Evolutionary conservation across 768 basidiomycete genomes (phyloP).

Genomic region (Trametes elegans): DNA sequence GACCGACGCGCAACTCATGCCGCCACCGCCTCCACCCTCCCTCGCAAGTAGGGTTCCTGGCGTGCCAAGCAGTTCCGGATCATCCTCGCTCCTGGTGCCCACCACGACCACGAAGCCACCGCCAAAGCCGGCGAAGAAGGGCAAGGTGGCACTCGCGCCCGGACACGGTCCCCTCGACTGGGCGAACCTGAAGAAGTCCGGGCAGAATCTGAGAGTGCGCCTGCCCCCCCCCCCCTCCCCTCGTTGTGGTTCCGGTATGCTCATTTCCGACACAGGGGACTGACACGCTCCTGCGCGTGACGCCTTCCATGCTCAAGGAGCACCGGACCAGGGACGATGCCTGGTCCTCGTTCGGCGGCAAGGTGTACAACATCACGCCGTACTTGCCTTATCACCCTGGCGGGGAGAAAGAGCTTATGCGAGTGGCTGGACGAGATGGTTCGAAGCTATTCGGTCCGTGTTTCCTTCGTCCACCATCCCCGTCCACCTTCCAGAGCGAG

Average conservation of each 20-base stretch:
- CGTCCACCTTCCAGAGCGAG: too few relatives aligned
- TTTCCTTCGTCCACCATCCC: neutral
- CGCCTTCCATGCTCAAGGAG: slow-evolving; percentile 71
- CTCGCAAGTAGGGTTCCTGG: slow-evolving; percentile 37
- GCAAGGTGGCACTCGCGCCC: slow-evolving; percentile 87
- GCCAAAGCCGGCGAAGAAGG: slow-evolving; percentile 54
- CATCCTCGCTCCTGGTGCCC: slow-evolving; percentile 48
- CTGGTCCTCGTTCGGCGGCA: slow-evolving; percentile 90
- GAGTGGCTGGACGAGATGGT: slow-evolving; percentile 92
- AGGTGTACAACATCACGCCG: slow-evolving; percentile 94
- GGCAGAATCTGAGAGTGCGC: slow-evolving; percentile 74
- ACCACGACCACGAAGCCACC: slow-evolving; percentile 61
- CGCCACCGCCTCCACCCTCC: slow-evolving; percentile 44
- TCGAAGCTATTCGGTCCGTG: slow-evolving; percentile 87
- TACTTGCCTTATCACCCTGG: slow-evolving; percentile 94
- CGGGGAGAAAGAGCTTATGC: slow-evolving; percentile 91
- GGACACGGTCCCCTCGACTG: slow-evolving; percentile 93
- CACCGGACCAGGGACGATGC: slow-evolving; percentile 88
- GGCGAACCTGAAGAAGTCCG: slow-evolving; percentile 84
- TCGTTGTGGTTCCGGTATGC: neutral
- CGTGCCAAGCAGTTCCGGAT: slow-evolving; percentile 11
- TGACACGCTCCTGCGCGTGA: slow-evolving; percentile 62
- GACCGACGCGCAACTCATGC: slow-evolving; percentile 52
- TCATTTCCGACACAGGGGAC: slow-evolving; percentile 54
- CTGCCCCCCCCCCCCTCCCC: too few relatives aligned